Base-by-base conservation (phyloP, 352 stramenopile genomes). In the Globisporangium sylvaticum region DNA sequence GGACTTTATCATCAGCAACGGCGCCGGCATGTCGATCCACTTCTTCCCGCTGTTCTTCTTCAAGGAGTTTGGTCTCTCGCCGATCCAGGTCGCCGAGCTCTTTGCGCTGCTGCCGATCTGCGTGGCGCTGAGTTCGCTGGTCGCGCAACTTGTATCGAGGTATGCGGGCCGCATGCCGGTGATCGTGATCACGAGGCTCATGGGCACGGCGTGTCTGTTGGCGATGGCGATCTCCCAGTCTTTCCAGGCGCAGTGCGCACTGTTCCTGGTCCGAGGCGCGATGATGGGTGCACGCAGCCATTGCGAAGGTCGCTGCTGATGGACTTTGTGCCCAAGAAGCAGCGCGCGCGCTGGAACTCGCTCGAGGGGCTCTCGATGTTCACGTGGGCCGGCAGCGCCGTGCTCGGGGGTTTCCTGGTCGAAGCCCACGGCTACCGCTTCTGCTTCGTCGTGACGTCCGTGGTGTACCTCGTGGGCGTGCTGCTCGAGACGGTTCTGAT, bases 1-100 rank as follows among this genome's bases (percentile, higher is more conserved):
- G 34, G 82, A 89, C 63, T 91, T 94, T 46, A 70, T 94, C 62
- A 73, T 89, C 62, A 87, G 80, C 73, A 89, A 87, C 55, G 83
- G 75, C 32, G 74, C 74, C 3, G 85, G 85, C 15, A 75, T 94
- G 60, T 79, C 81, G 34, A 70, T 78, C 27, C 81, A 76, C 37
- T 87, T 87, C 34, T 81, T 92, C 62, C 78, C 83, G 37, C 72
- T 94, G 8, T 92, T 91, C 68, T 85, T 94, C 58, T 68, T 72
- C 57, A 71, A 76, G 2, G 80, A 94, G 39, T 88, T 83, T 32
- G 76, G 58, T 0, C 44, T 92, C 9, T 80, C 79, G 24, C 75
- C 79, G n/a, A 74, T 89, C 25, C 37, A 81, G 32, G 68, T 94
- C n/a, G 74, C 87, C 29, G 71, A 70, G 25, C 71, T 92, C 31